Percentiles rank a stretch among this genome's conserved stretches.
phyloP scores from a whole-genome alignment of 1,284 basidiomycete species.

The Apiotrichum siamense region DNA sequence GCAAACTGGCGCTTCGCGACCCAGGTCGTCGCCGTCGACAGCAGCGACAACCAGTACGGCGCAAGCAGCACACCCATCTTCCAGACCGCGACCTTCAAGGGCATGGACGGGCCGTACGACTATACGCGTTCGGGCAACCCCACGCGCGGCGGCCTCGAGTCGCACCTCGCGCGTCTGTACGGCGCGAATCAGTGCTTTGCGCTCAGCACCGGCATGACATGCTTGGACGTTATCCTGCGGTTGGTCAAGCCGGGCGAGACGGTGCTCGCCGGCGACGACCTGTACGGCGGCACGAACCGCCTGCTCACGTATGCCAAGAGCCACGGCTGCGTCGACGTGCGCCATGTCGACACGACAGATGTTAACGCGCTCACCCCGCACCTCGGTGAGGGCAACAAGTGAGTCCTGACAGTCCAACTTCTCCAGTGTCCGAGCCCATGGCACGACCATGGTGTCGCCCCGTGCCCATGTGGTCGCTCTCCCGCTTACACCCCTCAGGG shows the following conservation, averaged over 20 bases:
- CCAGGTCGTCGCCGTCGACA: slow-evolving; percentile 77
- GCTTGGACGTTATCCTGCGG: slow-evolving; percentile 89
- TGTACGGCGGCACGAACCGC: slow-evolving; percentile 97
- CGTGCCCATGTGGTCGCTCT: neutral
- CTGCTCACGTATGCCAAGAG: slow-evolving; percentile 83
- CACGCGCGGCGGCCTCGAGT: slow-evolving; percentile 88
- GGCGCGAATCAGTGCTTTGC: slow-evolving; percentile 80
- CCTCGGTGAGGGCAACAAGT: slow-evolving; percentile 60
- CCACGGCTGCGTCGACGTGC: slow-evolving; percentile 81
- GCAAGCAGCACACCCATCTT: slow-evolving; percentile 94
- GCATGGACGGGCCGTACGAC: slow-evolving; percentile 76
- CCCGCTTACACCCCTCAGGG: slow-evolving; percentile 24
- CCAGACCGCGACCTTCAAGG: slow-evolving; percentile 98
- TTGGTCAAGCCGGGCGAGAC: slow-evolving; percentile 90
- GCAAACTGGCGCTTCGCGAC: slow-evolving; percentile 44
- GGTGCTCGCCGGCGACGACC: slow-evolving; percentile 92
- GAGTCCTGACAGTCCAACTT: slow-evolving; percentile 6
- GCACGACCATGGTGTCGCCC: too few species aligned
- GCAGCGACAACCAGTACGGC: slow-evolving; percentile 84
- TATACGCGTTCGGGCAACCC: slow-evolving; percentile 96
- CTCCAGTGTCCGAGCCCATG: too few species aligned
- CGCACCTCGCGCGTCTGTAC: slow-evolving; percentile 91
- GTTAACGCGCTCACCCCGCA: slow-evolving; percentile 55
- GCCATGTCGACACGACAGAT: slow-evolving; percentile 87
- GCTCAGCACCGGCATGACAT: slow-evolving; percentile 96